phyloP scores from a whole-genome alignment of 805 yeast species.

The Saturnispora ahearnii region DNA sequence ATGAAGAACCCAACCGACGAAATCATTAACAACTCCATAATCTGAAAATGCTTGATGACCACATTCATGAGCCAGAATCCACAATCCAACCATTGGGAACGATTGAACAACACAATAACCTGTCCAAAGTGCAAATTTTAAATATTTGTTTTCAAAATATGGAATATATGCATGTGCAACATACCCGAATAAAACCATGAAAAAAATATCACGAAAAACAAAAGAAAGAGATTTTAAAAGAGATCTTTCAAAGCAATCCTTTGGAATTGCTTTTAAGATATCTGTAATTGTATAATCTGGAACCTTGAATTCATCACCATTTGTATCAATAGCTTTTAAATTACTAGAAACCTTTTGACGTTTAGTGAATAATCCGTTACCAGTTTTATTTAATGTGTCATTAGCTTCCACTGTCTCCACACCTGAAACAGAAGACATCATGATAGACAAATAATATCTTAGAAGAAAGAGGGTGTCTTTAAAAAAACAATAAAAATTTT shows the following conservation, averaged over 20 bases:
- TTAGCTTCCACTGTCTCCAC: not conserved
- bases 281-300: constrained; percentile 58
- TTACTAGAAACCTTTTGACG: constrained; percentile 8
- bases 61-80: constrained; percentile 60
- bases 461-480: not conserved
- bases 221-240: constrained; percentile 40
- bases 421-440: not conserved
- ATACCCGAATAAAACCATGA: constrained; percentile 36
- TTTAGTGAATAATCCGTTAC: not conserved
- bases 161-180: constrained; percentile 38
- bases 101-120: constrained; percentile 30
- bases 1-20: constrained; percentile 53
- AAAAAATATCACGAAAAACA: constrained; percentile 43
- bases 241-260: constrained; percentile 51
- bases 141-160: constrained; percentile 24
- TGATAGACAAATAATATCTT: not conserved
- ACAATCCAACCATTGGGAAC: constrained; percentile 50
- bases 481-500: too few species aligned
- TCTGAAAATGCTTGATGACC: constrained; percentile 57
- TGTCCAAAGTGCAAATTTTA: constrained; percentile 36
- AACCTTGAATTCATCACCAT: constrained; percentile 46
- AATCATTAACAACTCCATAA: constrained; percentile 42
- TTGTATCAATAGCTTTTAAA: constrained; percentile 37
- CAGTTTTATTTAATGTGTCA: not conserved
- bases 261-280: constrained; percentile 48